phyloP scores from a whole-genome alignment of 2,329 filamentous ascomycete genomes.

The Arthrobotrys iridis region DNA sequence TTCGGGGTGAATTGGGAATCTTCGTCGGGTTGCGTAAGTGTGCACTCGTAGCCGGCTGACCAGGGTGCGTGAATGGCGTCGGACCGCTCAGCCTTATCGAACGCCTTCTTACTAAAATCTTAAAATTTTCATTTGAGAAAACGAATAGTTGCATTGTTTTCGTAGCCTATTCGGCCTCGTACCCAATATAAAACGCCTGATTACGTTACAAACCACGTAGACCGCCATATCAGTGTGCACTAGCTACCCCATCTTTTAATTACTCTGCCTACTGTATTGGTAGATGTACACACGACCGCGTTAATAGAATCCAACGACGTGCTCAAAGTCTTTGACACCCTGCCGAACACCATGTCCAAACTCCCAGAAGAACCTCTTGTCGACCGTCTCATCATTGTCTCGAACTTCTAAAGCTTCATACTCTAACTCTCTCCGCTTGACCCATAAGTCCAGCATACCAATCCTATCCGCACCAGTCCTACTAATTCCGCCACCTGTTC shows the following conservation, averaged over 20 bases:
- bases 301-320: constrained; percentile 36
- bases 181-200: neutral
- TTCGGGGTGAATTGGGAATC: neutral
- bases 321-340: constrained; percentile 63
- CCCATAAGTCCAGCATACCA: constrained; percentile 70
- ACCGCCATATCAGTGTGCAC: neutral
- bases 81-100: neutral
- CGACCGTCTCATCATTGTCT: constrained; percentile 52
- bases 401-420: constrained; percentile 62
- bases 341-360: constrained; percentile 66
- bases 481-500: constrained; percentile 61
- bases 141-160: constrained; percentile 7
- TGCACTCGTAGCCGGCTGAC: neutral
- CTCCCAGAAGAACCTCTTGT: constrained; percentile 63
- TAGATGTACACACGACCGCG: neutral
- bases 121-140: neutral
- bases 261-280: neutral
- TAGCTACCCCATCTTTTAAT: neutral
- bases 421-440: constrained; percentile 67
- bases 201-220: neutral
- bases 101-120: neutral
- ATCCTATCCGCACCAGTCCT: constrained; percentile 66
- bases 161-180: constrained; percentile 17
- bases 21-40: neutral
- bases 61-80: neutral